Conservation (phyloP, 202 grass and related monocot species). For the Schoenoplectus tabernaemontani region DNA sequence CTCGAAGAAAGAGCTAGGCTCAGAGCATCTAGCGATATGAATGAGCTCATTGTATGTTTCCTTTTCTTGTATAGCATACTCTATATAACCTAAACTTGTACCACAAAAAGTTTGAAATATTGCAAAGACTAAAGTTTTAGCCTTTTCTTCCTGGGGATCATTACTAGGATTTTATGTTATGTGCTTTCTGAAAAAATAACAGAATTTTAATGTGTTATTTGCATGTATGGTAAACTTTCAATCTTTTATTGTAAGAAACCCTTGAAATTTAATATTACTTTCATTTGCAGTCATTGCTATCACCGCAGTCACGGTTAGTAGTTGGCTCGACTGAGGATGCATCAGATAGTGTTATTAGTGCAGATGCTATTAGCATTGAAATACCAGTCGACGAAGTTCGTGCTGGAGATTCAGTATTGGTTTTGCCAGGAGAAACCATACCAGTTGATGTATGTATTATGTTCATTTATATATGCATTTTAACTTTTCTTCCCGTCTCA, state of each 20-base stretch:
- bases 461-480: conserved; percentile 10
- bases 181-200: not conserved
- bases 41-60: conserved; percentile 81
- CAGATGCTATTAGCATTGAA: conserved; percentile 76
- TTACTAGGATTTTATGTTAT: not conserved
- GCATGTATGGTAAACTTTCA: not conserved
- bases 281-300: conserved; percentile 72
- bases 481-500: conserved; percentile 18
- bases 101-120: too few relatives aligned
- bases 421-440: conserved; percentile 92
- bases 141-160: not conserved
- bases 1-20: conserved; percentile 97
- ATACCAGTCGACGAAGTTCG: conserved; percentile 85
- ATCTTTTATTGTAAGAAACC: not conserved
- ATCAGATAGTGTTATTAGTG: conserved; percentile 46
- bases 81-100: not conserved
- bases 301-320: conserved; percentile 72
- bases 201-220: not conserved
- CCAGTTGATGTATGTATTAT: conserved; percentile 76
- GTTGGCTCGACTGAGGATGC: conserved; percentile 51
- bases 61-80: not conserved
- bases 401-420: conserved; percentile 83
- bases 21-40: conserved; percentile 96
- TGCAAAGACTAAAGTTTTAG: too few relatives aligned
- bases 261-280: not conserved